phyloP scores from a whole-genome alignment of 108 stramenopile genomes.

The Epipyxis sp. region DNA sequence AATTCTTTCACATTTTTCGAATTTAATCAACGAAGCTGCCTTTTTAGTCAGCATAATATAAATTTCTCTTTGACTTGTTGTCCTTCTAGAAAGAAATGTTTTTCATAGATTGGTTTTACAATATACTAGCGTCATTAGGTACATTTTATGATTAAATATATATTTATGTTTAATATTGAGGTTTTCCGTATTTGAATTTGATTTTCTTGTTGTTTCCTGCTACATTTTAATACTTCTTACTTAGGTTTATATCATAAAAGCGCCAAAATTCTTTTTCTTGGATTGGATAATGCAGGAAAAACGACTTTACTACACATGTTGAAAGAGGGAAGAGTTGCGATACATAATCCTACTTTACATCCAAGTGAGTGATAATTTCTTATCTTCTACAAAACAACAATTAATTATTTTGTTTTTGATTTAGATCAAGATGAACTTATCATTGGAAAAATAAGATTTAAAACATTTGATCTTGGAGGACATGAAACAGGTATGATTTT shows the following conservation, averaged over 20 bases:
- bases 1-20: no score
- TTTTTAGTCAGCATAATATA: no score
- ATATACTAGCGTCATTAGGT: slow-evolving; percentile 55
- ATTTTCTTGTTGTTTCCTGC: background rate
- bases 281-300: slow-evolving; percentile 99
- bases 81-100: no score
- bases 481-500: slow-evolving; percentile 67
- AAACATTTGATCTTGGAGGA: slow-evolving; percentile 91
- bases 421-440: slow-evolving; percentile 79
- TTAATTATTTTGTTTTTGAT: slow-evolving; percentile 8
- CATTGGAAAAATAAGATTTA: slow-evolving; percentile 84
- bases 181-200: background rate
- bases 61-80: no score
- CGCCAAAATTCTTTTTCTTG: slow-evolving; percentile 98
- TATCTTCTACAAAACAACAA: background rate
- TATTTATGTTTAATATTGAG: background rate
- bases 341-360: slow-evolving; percentile 87
- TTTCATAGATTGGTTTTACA: slow-evolving; percentile 58
- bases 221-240: background rate
- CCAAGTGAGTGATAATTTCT: slow-evolving; percentile 56
- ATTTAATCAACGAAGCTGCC: no score
- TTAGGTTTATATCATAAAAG: slow-evolving; percentile 97
- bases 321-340: slow-evolving; percentile 88
- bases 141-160: background rate
- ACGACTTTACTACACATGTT: slow-evolving; percentile 94